A percentile compares a stretch with the other conserved stretches of the same genome.
Conservation (phyloP, 148 eudicot genomes). For the Vaccinium macrocarpon region DNA sequence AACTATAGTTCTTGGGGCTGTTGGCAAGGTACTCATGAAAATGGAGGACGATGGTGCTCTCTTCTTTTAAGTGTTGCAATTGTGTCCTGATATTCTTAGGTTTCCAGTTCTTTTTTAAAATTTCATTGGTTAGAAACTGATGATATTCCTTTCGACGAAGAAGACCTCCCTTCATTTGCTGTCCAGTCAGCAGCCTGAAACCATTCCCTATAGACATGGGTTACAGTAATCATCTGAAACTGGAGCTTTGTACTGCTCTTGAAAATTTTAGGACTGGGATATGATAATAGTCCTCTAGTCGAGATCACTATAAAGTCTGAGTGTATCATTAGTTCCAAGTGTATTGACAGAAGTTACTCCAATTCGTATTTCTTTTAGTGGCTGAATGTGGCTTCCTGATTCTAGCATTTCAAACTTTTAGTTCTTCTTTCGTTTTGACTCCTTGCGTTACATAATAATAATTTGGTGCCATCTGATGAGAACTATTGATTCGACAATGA, state of each 20-base stretch:
- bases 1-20: slow-evolving; percentile 91
- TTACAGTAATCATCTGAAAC: neutral
- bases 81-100: neutral
- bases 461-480: neutral
- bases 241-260: neutral
- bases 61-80: neutral
- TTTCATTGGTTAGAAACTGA: neutral
- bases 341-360: neutral
- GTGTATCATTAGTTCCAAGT: neutral
- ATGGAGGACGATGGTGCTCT: neutral
- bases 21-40: slow-evolving; percentile 77
- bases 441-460: neutral
- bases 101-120: neutral
- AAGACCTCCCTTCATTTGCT: too few species aligned
- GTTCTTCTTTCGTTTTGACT: neutral
- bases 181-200: too few species aligned
- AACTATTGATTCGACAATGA: neutral
- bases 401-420: slow-evolving; percentile 5
- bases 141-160: neutral
- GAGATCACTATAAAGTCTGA: neutral
- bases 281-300: neutral
- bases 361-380: neutral
- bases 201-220: too few species aligned
- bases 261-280: neutral
- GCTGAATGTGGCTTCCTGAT: neutral